A percentile compares a stretch with the other conserved stretches of the same genome.
phyloP scores from a whole-genome alignment of 768 basidiomycete species.

The Rhodocollybia butyracea region DNA sequence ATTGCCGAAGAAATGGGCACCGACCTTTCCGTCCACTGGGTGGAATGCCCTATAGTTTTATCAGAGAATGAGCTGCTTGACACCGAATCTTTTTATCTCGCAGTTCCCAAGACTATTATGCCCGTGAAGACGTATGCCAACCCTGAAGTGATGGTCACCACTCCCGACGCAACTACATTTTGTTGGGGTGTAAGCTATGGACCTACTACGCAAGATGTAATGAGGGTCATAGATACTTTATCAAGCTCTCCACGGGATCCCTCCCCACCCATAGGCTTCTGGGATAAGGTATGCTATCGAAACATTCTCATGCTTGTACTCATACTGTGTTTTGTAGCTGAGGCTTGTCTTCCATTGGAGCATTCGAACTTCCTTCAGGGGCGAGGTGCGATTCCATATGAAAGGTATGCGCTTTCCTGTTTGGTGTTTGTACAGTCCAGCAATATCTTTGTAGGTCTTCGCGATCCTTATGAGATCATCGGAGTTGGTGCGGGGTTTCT shows the following conservation, averaged over 20 bases:
- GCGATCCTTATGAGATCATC: conserved; percentile 71
- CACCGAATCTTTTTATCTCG: conserved; percentile 50
- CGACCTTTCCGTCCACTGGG: conserved; percentile 64
- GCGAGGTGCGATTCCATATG: conserved; percentile 75
- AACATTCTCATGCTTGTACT: not conserved
- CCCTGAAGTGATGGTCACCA: conserved; percentile 66
- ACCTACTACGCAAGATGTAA: conserved; percentile 83
- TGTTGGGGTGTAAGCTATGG: conserved; percentile 89
- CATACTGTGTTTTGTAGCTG: conserved; percentile 38
- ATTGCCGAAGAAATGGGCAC: conserved; percentile 85
- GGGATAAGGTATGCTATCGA: conserved; percentile 75
- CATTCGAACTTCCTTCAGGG: conserved; percentile 58
- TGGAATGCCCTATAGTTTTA: conserved; percentile 64
- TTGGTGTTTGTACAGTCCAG: conserved; percentile 3
- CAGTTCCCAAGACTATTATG: conserved; percentile 90
- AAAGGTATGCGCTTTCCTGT: conserved; percentile 56
- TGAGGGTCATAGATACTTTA: conserved; percentile 78
- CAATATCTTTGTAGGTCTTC: conserved; percentile 51
- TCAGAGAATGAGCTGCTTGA: conserved; percentile 48
- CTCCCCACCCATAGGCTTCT: conserved; percentile 85
- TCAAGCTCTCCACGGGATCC: conserved; percentile 75
- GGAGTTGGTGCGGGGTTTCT: conserved; percentile 84
- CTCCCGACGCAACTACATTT: conserved; percentile 64
- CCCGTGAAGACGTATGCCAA: conserved; percentile 90
- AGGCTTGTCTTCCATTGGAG: conserved; percentile 85